Conservation (phyloP, 768 basidiomycete genomes). For the Phanerochaete carnosa region DNA sequence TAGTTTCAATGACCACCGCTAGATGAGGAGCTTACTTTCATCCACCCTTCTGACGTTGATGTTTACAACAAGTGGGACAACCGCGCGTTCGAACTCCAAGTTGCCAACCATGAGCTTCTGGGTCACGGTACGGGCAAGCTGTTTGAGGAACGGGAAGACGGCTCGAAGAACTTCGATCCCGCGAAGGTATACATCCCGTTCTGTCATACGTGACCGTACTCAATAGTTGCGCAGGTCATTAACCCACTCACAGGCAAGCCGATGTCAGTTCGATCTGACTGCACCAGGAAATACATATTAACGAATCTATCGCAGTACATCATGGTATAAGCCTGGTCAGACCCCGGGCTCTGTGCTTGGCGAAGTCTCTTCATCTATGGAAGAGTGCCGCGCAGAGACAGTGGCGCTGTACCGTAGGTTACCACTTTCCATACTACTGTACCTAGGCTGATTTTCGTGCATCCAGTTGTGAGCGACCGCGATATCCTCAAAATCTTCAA, state of each 20-base stretch:
- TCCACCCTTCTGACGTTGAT: conserved; percentile 72
- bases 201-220: not conserved
- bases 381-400: conserved; percentile 90
- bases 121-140: conserved; percentile 86
- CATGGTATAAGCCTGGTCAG: conserved; percentile 89
- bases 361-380: conserved; percentile 87
- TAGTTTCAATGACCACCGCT: not conserved
- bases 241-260: conserved; percentile 79
- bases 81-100: conserved; percentile 80
- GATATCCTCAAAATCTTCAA: conserved; percentile 81
- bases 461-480: conserved; percentile 64
- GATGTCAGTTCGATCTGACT: conserved; percentile 43
- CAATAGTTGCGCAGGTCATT: conserved; percentile 48
- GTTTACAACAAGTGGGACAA: conserved; percentile 78
- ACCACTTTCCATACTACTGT: not conserved
- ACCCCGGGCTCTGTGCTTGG: conserved; percentile 80
- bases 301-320: conserved; percentile 40
- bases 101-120: conserved; percentile 86
- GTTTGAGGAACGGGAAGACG: conserved; percentile 73
- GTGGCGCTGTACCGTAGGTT: conserved; percentile 75
- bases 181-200: conserved; percentile 40
- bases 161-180: conserved; percentile 79
- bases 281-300: not conserved
- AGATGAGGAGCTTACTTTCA: conserved; percentile 81
- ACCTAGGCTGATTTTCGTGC: not conserved